These are phyloP conservation scores for Colletotrichum limetticola DNA, from an alignment of 2,329 filamentous ascomycete genomes.

Conservation along the genomic window DNA sequence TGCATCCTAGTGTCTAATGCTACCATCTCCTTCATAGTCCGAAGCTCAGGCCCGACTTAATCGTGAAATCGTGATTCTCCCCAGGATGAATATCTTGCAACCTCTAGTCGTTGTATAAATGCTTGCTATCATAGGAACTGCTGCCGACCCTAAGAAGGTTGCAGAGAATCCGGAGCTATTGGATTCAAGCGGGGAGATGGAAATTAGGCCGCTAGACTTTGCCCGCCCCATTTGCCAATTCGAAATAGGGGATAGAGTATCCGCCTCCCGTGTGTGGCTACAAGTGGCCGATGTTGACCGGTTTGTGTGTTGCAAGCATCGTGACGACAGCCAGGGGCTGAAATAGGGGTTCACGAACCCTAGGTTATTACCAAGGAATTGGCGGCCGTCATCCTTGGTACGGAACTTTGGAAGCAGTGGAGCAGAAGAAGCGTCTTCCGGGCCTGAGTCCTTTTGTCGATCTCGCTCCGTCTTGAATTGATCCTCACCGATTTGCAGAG, in stretches of 20 bases:
- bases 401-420: slow-evolving; percentile 34
- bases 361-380: slow-evolving; percentile 12
- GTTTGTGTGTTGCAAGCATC: background rate
- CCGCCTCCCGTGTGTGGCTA: background rate
- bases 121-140: background rate
- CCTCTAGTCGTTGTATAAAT: background rate
- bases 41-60: slow-evolving; percentile 28
- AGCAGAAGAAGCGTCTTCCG: slow-evolving; percentile 12
- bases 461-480: slow-evolving; percentile 15
- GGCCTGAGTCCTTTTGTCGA: slow-evolving; percentile 26
- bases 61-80: slow-evolving; percentile 5
- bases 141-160: background rate
- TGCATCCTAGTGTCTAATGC: slow-evolving; percentile 18
- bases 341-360: slow-evolving; percentile 32
- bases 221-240: slow-evolving; percentile 2
- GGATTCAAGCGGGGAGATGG: slow-evolving; percentile 10
- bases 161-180: slow-evolving; percentile 1
- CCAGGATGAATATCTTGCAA: background rate
- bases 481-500: background rate
- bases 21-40: slow-evolving; percentile 5
- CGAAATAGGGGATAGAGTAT: slow-evolving; percentile 18
- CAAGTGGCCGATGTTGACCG: background rate
- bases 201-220: slow-evolving; percentile 21
- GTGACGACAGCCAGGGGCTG: slow-evolving; percentile 9
- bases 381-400: background rate